Evolutionary conservation across 2,329 filamentous ascomycete genomes (phyloP), one percentile per base, ranked within the genome.

Genomic region (Alternaria sp.): DNA sequence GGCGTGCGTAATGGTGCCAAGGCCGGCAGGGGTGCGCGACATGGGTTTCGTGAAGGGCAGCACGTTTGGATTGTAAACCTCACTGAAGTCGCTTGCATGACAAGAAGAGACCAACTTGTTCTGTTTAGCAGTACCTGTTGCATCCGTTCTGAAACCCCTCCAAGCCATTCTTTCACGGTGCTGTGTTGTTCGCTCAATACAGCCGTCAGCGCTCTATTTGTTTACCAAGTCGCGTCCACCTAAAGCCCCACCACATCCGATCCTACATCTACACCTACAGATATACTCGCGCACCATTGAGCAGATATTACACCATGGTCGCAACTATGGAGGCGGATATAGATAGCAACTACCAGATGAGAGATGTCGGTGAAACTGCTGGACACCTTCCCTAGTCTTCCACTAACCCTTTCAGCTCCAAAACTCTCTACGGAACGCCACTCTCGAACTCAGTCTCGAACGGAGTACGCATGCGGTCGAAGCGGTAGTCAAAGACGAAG

Each of bases 401-500:
- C 42, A 56, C 65, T 70, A 39, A 72, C 60, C 28, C 42, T 31
- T n/a, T 23, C 61, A 82, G 75, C 74, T 81, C 65, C 77, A 83
- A 65, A 80, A 84, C 71, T 79, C 83, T 39, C 78, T 87, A 45
- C 80, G 81, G 55, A 85, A 82, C 45, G 76, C 82, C 40, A 77
- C 74, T 14, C 83, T 93, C 52, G 91, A 96, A 73, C 79, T 90
- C 60, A 86, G 86, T 68, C 91, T 93, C 74, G 86, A 90, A 65
- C 83, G 84, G 59, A 85, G 84, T 64, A 78, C 85, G 54, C 87
- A 89, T 66, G 82, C 88, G 54, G 85, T 90, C 34, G 85, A 91
- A 52, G 80, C 89, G 10, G 82, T 96, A 54, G 80, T 86, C 65
- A 90, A 91, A 69, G 87, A 92, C 64, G 93, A 98, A 75, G 86